Evolutionary conservation across 495 filamentous ascomycete species (phyloP).

Genomic region (Massariosphaeria phaeospora): DNA sequence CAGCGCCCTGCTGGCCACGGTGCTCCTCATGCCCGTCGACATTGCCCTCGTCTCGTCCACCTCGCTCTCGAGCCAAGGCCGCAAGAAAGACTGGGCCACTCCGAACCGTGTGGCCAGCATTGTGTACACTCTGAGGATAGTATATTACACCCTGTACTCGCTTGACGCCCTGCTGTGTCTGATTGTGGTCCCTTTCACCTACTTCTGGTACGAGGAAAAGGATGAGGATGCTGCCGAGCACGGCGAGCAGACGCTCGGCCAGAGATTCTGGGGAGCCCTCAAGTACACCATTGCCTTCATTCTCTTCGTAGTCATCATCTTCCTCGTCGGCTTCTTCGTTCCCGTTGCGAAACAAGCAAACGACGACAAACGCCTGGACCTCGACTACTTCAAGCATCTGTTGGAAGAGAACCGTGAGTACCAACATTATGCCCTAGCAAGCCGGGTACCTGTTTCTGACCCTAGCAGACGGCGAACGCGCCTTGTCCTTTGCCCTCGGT

Average conservation of each 20-base stretch:
- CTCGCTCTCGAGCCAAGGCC: conserved; percentile 64
- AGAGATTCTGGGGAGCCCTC: conserved; percentile 70
- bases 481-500: conserved; percentile 81
- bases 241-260: conserved; percentile 62
- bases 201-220: conserved; percentile 98
- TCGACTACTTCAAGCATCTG: conserved; percentile 87
- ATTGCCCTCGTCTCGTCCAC: conserved; percentile 91
- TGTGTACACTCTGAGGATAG: conserved; percentile 68
- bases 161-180: conserved; percentile 89
- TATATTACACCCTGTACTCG: conserved; percentile 91
- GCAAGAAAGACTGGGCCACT: conserved; percentile 91
- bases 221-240: conserved; percentile 77
- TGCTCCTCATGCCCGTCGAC: conserved; percentile 89
- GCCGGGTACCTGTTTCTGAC: conserved; percentile 29
- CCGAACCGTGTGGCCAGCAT: conserved; percentile 71
- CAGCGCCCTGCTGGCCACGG: conserved; percentile 81
- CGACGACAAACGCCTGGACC: conserved; percentile 56
- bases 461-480: conserved; percentile 72
- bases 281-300: conserved; percentile 91
- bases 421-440: background rate
- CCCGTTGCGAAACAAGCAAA: conserved; percentile 61
- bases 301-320: conserved; percentile 70
- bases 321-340: conserved; percentile 89
- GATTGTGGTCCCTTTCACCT: conserved; percentile 86
- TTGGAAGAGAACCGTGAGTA: conserved; percentile 72